Conservation (phyloP, 192 early-diverging fungal species). For the Entomortierella beljakovae region DNA sequence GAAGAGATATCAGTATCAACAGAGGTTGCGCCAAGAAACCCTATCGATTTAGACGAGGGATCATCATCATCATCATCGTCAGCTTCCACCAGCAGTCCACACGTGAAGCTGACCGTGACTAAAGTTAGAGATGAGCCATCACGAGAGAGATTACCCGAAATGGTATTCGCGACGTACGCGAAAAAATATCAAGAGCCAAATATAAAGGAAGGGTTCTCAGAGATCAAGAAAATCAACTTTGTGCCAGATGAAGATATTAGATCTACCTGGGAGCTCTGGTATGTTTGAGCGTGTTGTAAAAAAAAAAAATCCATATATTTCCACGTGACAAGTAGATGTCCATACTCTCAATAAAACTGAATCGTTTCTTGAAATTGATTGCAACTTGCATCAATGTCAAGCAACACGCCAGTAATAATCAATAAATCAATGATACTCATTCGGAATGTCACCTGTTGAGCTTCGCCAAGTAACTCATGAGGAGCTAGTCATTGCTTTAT, state of each 20-base stretch:
- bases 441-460: too few species aligned
- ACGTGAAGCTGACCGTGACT: constrained; percentile 12
- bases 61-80: neutral
- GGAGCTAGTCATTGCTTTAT: too few species aligned
- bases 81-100: neutral
- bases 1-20: neutral
- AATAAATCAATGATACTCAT: too few species aligned
- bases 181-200: constrained; percentile 60
- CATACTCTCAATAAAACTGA: too few species aligned
- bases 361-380: too few species aligned
- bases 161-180: constrained; percentile 67
- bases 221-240: constrained; percentile 72
- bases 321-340: neutral
- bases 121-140: constrained; percentile 34
- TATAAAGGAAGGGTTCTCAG: constrained; percentile 67
- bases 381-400: too few species aligned
- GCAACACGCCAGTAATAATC: too few species aligned
- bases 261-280: constrained; percentile 66
- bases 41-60: neutral
- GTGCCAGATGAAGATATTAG: constrained; percentile 62
- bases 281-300: constrained; percentile 33
- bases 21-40: neutral
- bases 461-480: too few species aligned
- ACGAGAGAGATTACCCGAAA: constrained; percentile 56
- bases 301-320: neutral